These are phyloP conservation scores for Glaciozyma martinii DNA, from an alignment of 768 basidiomycete species.

Conservation along the genomic window DNA sequence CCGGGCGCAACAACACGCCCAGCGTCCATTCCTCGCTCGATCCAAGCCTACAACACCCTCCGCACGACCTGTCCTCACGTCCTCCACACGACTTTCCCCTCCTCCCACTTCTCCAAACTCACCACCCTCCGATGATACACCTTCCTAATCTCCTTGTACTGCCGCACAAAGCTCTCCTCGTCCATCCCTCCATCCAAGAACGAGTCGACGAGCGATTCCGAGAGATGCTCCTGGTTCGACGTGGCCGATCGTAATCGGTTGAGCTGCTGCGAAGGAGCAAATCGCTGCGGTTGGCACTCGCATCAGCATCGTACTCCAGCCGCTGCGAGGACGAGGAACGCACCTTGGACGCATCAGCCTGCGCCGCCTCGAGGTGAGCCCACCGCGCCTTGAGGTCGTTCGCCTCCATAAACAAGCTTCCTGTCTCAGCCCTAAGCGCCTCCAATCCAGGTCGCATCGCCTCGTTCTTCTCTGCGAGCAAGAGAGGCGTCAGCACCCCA, in stretches of 20 bases:
- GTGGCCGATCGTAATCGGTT: constrained; percentile 79
- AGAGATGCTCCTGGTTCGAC: constrained; percentile 79
- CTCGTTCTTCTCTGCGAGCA: constrained; percentile 59
- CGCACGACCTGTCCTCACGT: too few relatives aligned
- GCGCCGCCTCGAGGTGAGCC: constrained; percentile 80
- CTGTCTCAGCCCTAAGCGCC: constrained; percentile 66
- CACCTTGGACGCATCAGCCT: constrained; percentile 81
- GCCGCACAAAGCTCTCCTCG: constrained; percentile 68
- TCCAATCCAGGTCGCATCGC: constrained; percentile 67
- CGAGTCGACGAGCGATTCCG: constrained; percentile 70
- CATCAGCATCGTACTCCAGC: not conserved
- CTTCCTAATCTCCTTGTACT: constrained; percentile 79
- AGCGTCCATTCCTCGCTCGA: too few relatives aligned
- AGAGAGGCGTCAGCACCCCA: not conserved
- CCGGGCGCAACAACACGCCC: too few relatives aligned
- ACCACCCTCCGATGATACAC: constrained; percentile 87
- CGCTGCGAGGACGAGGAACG: not conserved
- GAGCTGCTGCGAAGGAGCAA: constrained; percentile 75
- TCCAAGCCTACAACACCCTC: too few relatives aligned
- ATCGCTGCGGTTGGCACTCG: constrained; percentile 49
- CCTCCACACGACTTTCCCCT: constrained; percentile 57
- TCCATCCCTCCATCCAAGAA: constrained; percentile 53
- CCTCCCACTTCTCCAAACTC: constrained; percentile 79
- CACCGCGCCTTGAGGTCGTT: constrained; percentile 69
- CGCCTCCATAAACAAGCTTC: constrained; percentile 79